Base-by-base conservation (phyloP, 306 rosid genomes). In the Herpetospermum pedunculosum region DNA sequence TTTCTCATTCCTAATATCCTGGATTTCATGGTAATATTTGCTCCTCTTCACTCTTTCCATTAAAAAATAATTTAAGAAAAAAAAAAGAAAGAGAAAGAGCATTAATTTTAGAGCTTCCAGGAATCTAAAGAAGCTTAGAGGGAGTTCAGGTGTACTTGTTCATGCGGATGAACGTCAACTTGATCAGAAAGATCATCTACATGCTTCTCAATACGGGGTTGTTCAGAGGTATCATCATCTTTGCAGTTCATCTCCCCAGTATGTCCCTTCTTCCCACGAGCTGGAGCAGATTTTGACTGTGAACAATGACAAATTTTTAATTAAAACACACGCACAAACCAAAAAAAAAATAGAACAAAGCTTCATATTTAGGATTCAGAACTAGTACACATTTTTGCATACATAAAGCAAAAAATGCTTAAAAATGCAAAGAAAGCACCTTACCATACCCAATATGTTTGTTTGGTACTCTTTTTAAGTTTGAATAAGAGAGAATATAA, bases 181-280 rank as follows among this genome's bases (percentile, higher is more conserved):
- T 85, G 87, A 63, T 75, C 77, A 65, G 77, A 73, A 80, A 86
- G 73, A 80, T 84, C 90, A 57, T 89, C 95, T 10, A 72, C 74
- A 38, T 84, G 92, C 86, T 83, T 88, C 76, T 85, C 94, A 74
- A 60, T 80, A 47, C 71, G 83, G 54, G 59, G 84, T 41, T 85
- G 96, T 76, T 90, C 96, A 65, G 84, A 84, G 78, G 81, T 55
- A 84, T 88, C 83, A 55, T 86, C 97, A 79, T 87, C 97, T 64
- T 87, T 96, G 77, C 82, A 79, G 76, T 83, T 81, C 77, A 67
- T 70, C 76, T 93, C 98, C 79, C 86, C 88, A 70, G 89, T 93
- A 78, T 73, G 81, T 67, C 96, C 97, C 85, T 88, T 94, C 81
- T 83, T 91, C 8, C 88, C 97, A 37, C 91, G 83, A 38, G 76